A percentile compares a stretch with the other conserved stretches of the same genome.
Conservation (phyloP, 106 monocot genomes). For the Hemerocallis citrina region DNA sequence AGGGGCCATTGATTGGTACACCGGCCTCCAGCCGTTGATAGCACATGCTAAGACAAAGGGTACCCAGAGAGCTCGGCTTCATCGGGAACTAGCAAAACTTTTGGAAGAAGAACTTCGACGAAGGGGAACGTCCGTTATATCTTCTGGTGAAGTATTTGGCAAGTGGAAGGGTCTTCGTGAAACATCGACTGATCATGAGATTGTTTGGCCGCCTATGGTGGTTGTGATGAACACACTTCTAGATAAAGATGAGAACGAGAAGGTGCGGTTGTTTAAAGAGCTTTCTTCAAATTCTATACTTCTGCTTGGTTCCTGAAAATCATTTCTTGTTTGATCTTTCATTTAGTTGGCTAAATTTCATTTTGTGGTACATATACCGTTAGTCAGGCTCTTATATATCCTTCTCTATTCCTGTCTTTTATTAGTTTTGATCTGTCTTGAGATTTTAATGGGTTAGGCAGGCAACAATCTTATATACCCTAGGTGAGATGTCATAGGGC, state of each 20-base stretch:
- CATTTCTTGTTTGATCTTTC: too few relatives aligned
- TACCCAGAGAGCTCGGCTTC: constrained; percentile 56
- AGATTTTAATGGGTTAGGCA: too few relatives aligned
- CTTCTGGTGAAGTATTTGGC: constrained; percentile 63
- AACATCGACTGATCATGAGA: constrained; percentile 51
- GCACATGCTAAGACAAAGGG: constrained; percentile 91
- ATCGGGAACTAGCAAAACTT: constrained; percentile 64
- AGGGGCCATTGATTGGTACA: constrained; percentile 93
- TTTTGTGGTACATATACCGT: too few relatives aligned
- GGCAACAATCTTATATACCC: too few relatives aligned
- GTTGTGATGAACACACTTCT: constrained; percentile 79
- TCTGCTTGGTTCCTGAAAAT: too few relatives aligned
- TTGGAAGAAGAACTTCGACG: constrained; percentile 77
- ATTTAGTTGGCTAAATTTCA: too few relatives aligned
- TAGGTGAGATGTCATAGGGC: too few relatives aligned
- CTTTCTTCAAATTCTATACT: not conserved
- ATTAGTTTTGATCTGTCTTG: too few relatives aligned
- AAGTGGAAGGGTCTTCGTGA: constrained; percentile 76
- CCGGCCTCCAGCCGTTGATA: constrained; percentile 70
- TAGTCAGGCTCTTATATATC: too few relatives aligned
- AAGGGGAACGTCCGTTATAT: constrained; percentile 53
- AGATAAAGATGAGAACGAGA: constrained; percentile 68
- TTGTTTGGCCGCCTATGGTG: constrained; percentile 97
- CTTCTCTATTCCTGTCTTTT: too few relatives aligned
- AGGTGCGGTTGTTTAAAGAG: constrained; percentile 21